These are phyloP conservation scores for Neopestalotiopsis sp. DNA, from an alignment of 2,329 filamentous ascomycete genomes.

Conservation along the genomic window DNA sequence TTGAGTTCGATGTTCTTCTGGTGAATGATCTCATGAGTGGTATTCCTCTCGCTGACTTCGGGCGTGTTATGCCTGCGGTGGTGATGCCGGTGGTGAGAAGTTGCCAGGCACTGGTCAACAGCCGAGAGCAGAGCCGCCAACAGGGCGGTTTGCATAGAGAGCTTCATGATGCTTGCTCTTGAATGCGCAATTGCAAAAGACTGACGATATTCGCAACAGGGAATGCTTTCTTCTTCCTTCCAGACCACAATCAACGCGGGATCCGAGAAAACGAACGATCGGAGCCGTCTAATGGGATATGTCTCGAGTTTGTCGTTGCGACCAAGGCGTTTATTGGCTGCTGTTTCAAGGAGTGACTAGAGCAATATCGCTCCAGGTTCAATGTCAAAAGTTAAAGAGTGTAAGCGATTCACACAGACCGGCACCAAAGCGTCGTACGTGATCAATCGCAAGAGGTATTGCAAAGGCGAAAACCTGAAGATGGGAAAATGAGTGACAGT, in stretches of 20 bases:
- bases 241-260: neutral
- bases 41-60: neutral
- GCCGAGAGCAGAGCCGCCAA: conserved; percentile 55
- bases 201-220: conserved; percentile 18
- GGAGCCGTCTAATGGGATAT: neutral
- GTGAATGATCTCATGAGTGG: conserved; percentile 35
- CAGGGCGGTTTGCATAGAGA: conserved; percentile 55
- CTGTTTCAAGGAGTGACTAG: conserved; percentile 4
- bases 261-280: neutral
- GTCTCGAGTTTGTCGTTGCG: neutral
- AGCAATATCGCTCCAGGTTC: neutral
- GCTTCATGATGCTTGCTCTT: conserved; percentile 53
- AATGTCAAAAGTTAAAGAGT: neutral
- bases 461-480: neutral
- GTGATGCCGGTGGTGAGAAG: conserved; percentile 40
- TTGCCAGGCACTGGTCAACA: conserved; percentile 43
- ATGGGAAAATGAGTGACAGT: neutral
- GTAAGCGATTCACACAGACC: neutral
- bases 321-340: neutral
- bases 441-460: neutral
- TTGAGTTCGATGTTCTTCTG: conserved; percentile 42
- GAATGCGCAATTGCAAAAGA: conserved; percentile 25
- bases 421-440: neutral
- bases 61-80: conserved; percentile 43
- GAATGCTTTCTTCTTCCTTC: neutral